A percentile compares a stretch with the other conserved stretches of the same genome.
Conservation (phyloP, 139 green algal species). For the Auxenochlorella protothecoides region DNA sequence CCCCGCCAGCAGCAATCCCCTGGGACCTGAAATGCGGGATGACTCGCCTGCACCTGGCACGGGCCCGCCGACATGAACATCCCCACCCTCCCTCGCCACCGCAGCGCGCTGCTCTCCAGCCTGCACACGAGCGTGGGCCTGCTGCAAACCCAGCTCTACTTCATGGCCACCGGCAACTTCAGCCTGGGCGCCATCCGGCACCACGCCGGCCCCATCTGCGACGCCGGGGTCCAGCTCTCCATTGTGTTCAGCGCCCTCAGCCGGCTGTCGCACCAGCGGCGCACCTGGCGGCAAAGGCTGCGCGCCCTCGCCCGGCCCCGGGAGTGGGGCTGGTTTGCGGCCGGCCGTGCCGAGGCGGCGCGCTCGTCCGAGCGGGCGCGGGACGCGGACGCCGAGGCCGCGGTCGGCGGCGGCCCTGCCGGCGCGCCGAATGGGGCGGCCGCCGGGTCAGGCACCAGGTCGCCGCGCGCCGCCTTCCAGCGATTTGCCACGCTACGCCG, state of each 20-base stretch:
- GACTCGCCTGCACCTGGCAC: neutral
- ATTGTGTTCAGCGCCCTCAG: slow-evolving; percentile 6
- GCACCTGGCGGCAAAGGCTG: neutral
- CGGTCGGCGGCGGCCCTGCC: neutral
- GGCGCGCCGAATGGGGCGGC: neutral
- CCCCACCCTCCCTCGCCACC: neutral
- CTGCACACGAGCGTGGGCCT: slow-evolving; percentile 4
- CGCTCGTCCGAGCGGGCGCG: neutral
- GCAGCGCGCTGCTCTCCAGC: neutral
- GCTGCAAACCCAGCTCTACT: neutral
- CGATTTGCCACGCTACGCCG: no score
- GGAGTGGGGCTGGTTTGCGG: neutral
- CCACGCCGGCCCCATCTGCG: slow-evolving; percentile 7
- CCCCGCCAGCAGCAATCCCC: neutral
- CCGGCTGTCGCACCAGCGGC: slow-evolving; percentile 4
- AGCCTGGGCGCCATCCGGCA: slow-evolving; percentile 2
- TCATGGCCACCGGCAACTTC: neutral
- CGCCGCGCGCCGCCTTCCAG: no score
- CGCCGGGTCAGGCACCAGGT: neutral
- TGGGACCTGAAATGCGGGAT: neutral
- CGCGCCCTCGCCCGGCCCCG: no score
- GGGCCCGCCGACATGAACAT: no score
- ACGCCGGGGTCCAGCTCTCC: slow-evolving; percentile 11
- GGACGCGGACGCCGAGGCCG: neutral
- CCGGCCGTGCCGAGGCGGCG: neutral